These are phyloP conservation scores for Carpinus viminea DNA, from an alignment of 306 rosid species.

Conservation along the genomic window DNA sequence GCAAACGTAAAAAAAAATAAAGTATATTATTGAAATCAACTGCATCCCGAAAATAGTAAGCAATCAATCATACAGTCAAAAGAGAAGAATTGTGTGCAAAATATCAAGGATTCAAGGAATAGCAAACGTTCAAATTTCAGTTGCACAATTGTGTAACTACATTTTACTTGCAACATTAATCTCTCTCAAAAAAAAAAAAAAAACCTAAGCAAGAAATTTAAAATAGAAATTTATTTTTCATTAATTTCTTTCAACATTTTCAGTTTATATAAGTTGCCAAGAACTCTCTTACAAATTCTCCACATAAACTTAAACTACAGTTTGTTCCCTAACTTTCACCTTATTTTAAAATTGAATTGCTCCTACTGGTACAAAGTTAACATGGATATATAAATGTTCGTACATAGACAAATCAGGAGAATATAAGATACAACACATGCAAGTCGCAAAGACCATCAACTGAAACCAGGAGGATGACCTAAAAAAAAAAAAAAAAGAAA, in stretches of 20 bases:
- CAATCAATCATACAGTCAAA: background rate
- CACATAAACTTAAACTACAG: background rate
- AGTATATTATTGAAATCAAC: background rate
- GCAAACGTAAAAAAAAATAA: conserved; percentile 14
- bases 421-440: background rate
- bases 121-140: background rate
- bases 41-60: background rate
- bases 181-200: background rate
- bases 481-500: background rate
- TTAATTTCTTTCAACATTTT: background rate
- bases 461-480: background rate
- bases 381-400: background rate
- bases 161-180: background rate
- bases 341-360: background rate
- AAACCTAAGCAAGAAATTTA: background rate
- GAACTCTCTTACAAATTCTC: background rate
- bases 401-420: background rate
- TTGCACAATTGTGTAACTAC: background rate
- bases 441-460: background rate
- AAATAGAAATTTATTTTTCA: background rate
- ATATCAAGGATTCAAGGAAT: background rate
- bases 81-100: background rate
- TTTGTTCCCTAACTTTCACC: background rate
- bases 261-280: background rate
- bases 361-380: background rate